Conservation (phyloP, 805 yeast genomes). For the Scheffersomyces coipomensis region DNA sequence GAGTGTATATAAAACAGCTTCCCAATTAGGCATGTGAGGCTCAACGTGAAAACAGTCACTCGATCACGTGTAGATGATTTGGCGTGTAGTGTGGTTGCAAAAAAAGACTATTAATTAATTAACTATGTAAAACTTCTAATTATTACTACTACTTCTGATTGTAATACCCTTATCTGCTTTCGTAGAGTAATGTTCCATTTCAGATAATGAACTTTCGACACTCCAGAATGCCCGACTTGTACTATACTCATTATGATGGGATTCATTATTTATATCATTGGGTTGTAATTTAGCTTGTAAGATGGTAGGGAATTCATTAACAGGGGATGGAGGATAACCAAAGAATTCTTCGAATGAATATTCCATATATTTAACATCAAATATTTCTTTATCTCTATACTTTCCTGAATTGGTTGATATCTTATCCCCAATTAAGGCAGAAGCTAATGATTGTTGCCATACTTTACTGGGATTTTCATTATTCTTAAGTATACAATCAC, state of each 20-base stretch:
- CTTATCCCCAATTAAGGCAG: conserved; percentile 14
- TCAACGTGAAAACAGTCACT: conserved; percentile 25
- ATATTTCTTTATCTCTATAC: conserved; percentile 13
- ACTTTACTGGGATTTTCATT: conserved; percentile 1
- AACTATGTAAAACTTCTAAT: not conserved
- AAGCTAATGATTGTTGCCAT: conserved; percentile 5
- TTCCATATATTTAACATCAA: conserved; percentile 5
- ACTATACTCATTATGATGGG: not conserved
- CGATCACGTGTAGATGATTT: conserved; percentile 17
- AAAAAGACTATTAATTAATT: not conserved
- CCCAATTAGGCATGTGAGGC: conserved; percentile 1
- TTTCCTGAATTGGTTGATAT: conserved; percentile 18
- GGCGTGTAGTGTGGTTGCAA: not conserved
- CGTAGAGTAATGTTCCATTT: conserved; percentile 27
- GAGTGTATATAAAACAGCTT: not conserved
- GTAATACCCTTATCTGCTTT: not conserved
- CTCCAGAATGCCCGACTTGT: conserved; percentile 20
- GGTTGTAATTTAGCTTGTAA: not conserved
- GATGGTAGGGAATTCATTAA: not conserved
- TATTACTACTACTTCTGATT: not conserved
- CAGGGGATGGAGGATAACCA: not conserved
- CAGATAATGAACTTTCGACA: conserved; percentile 22
- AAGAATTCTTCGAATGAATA: not conserved
- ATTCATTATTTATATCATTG: not conserved
- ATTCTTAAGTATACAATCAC: not conserved